Evolutionary conservation across 805 yeast species (phyloP).

Genomic region (Limtongia smithiae): DNA sequence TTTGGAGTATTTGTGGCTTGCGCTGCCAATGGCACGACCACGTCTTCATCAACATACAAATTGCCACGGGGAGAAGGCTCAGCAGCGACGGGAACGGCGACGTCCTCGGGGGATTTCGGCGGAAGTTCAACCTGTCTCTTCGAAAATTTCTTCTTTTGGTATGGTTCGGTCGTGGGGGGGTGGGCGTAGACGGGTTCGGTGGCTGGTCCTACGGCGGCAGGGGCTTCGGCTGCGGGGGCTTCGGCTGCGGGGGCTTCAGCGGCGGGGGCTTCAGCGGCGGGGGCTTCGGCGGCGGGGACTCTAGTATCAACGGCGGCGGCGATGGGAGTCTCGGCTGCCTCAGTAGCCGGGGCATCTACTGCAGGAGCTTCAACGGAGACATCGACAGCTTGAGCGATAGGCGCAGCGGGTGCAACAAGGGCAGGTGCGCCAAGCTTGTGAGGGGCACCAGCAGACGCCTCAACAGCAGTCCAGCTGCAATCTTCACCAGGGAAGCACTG

Average conservation of each 20-base stretch:
- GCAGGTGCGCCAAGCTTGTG: background rate
- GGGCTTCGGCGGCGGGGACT: constrained; percentile 3
- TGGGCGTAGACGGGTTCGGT: too few species aligned
- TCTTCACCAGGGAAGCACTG: constrained; percentile 19
- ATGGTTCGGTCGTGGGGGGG: too few species aligned
- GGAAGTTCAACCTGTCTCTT: too few species aligned
- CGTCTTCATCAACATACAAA: too few species aligned
- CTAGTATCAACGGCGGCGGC: constrained; percentile 4
- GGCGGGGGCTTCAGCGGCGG: background rate
- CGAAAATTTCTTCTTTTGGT: too few species aligned
- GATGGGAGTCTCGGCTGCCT: background rate
- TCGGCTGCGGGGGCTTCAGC: background rate
- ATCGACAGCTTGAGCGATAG: background rate
- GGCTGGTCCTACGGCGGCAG: background rate
- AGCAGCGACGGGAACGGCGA: too few species aligned
- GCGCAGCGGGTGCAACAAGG: background rate
- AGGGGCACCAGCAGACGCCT: background rate
- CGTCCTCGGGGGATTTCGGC: too few species aligned
- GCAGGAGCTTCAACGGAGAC: background rate
- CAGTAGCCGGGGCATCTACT: background rate
- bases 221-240: background rate
- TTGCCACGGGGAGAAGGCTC: too few species aligned
- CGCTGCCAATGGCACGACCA: too few species aligned
- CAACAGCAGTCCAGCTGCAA: constrained; percentile 16
- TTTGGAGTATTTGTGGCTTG: too few species aligned